Evolutionary conservation across 768 basidiomycete species (phyloP).

Genomic region (Auricularia heimuer): DNA sequence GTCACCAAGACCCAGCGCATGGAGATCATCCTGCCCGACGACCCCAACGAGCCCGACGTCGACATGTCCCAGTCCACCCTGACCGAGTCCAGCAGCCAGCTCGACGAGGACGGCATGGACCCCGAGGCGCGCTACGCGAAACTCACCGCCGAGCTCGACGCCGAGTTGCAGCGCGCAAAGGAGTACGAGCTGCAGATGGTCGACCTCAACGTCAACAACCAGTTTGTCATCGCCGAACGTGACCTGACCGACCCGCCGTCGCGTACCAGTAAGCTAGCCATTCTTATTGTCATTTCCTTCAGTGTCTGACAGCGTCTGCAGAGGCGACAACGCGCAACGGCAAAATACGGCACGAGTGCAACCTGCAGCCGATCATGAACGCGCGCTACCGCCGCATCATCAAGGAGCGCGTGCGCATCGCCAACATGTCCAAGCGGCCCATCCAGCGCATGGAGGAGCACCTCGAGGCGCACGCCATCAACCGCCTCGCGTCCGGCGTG

Average conservation of each 20-base stretch:
- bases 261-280: constrained; percentile 1
- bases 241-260: constrained; percentile 26
- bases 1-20: constrained; percentile 41
- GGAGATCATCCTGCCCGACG: constrained; percentile 54
- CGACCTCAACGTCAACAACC: constrained; percentile 74
- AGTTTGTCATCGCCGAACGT: constrained; percentile 80
- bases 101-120: background rate
- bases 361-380: constrained; percentile 57
- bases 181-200: constrained; percentile 86
- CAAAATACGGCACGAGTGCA: constrained; percentile 73
- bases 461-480: constrained; percentile 59
- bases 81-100: background rate
- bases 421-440: constrained; percentile 56
- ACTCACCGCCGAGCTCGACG: background rate
- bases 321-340: constrained; percentile 41
- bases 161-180: constrained; percentile 23
- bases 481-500: constrained; percentile 62
- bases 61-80: background rate
- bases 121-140: background rate
- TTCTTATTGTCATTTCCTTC: background rate
- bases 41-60: constrained; percentile 24
- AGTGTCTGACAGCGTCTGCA: background rate
- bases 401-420: constrained; percentile 52
- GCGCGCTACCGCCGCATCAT: constrained; percentile 63
- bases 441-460: constrained; percentile 70